Percentiles rank a stretch among this genome's conserved stretches.
These are phyloP conservation scores for Colletotrichum eremochloae DNA, from an alignment of 2,329 filamentous ascomycete species.

Conservation along the genomic window DNA sequence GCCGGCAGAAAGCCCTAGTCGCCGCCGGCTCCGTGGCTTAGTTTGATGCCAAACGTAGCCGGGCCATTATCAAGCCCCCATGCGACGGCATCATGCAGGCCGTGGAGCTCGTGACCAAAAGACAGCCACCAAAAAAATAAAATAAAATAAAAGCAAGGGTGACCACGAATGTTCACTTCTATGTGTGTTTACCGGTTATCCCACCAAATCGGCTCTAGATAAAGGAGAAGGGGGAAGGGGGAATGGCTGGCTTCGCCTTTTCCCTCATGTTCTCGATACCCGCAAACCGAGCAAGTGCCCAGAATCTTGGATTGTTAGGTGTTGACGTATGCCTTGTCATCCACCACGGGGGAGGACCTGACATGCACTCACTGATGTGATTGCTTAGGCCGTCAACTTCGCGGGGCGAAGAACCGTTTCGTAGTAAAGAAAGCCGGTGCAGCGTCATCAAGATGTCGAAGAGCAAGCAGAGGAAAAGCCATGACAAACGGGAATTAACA, in stretches of 20 bases:
- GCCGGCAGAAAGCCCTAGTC: not conserved
- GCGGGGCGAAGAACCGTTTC: not conserved
- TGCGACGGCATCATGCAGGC: conserved; percentile 7
- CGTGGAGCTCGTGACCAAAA: conserved; percentile 7
- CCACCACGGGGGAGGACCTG: not conserved
- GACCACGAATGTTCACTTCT: not conserved
- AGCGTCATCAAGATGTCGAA: not conserved
- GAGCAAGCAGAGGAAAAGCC: not conserved
- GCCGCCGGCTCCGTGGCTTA: not conserved
- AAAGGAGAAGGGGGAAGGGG: too few species aligned
- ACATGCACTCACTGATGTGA: not conserved
- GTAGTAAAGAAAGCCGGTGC: not conserved
- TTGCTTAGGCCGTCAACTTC: not conserved
- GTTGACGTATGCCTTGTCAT: conserved; percentile 31
- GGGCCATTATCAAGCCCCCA: not conserved
- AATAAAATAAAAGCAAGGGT: not conserved
- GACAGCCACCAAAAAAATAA: not conserved
- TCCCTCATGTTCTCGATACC: conserved; percentile 1
- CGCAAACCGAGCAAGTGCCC: not conserved
- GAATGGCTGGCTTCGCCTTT: not conserved
- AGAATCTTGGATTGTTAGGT: not conserved
- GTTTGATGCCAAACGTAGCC: not conserved
- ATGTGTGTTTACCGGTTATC: not conserved
- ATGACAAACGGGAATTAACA: not conserved
- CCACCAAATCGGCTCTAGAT: not conserved